Evolutionary conservation across 2,329 filamentous ascomycete species (phyloP), one percentile per base, ranked within the genome.

Genomic region (Neonectria hederae): DNA sequence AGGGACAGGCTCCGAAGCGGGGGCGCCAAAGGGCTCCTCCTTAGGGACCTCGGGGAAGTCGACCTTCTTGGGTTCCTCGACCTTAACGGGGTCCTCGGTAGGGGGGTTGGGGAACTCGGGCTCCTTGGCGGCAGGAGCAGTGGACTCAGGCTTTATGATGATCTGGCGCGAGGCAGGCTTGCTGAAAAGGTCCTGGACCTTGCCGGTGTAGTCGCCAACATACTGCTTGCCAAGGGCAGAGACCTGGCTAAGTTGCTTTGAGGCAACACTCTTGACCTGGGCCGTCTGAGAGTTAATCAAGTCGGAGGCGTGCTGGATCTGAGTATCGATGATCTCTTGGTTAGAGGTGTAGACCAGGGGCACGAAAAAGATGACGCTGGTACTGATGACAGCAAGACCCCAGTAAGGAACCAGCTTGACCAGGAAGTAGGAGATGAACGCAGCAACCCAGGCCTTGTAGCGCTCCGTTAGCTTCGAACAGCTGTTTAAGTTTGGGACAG

Each of bases 401-500:
- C 89, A 92, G 82, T 90, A 86, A 38, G 89, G 89, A 52, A 92
- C 85, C 65, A 91, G 81, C 83, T 91, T 92, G 78, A 90, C 85
- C 42, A 92, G 83, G 77, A 85, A 88, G 81, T 91, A 91, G 24
- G 89, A 89, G 67, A 90, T 68, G 77, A 91, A 89, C 52, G 89
- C 84, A 65, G 82, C 82, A 56, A 89, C 54, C 67, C 86, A 87
- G 62, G 87, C 86, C 87, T 91, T 54, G 8, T 2, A 8, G 4
- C 13, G 8, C 13, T 21, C 11, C 26, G 59, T 76, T 51, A 76
- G 72, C 57, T 32, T 9, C 8, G 19, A 22, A 11, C n/a, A 19
- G n/a, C 42, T 40, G 46, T 49, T 43, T 54, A 40, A 65, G 62
- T 68, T 64, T 72, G 67, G 45, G 22, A 40, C 22, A 21, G 42